Base-by-base conservation (phyloP, 768 basidiomycete genomes). In the Lactarius psammicola region DNA sequence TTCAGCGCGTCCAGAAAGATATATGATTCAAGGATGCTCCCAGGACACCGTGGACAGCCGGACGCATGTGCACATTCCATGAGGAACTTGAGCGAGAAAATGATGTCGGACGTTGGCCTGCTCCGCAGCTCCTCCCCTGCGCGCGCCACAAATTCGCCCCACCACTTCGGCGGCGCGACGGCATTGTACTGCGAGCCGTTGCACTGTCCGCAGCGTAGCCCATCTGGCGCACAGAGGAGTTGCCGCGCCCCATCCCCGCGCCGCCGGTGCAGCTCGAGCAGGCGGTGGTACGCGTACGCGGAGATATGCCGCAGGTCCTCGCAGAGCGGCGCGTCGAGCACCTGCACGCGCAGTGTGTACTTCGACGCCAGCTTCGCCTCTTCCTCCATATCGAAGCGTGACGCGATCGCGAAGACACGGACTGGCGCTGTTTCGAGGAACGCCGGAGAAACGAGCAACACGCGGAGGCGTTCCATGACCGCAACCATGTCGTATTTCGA, bases 331-430 rank as follows among this genome's bases (percentile, higher is more conserved):
- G 78, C 80, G 38, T 85, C 83, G 31, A 87, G 77, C 62, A 90
- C 72, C 63, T 84, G 79, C 33, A 80, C 73, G 57, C 72, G 70
- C 15, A 90, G 82, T 0, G 88, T 88, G 71, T 83, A 76, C 10
- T 75, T 77, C 20, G 89, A 88, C 6, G 89, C 87, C 55, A 84
- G 71, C 64, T 79, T 79, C 13, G 86, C 84, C 72, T 89, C 89
- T 34, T 84, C 81, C 54, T 86, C 83, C 18, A 91, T 75, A 26
- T 86, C 85, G 63, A 82, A 86, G 4, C 85, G 84, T 64, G 83
- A 84, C 2, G 90, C 88, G 49, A 90, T 84, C 31, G 88, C 87
- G 69, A 87, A 92, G 2, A 90, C 87, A 17, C 87, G 84, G 17
- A 80, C 78, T 10, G 90, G 85, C 15, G 77, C 78, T 17, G 75